These are phyloP conservation scores for Neocucurbitaria cava DNA, from an alignment of 2,329 filamentous ascomycete genomes.

Conservation along the genomic window DNA sequence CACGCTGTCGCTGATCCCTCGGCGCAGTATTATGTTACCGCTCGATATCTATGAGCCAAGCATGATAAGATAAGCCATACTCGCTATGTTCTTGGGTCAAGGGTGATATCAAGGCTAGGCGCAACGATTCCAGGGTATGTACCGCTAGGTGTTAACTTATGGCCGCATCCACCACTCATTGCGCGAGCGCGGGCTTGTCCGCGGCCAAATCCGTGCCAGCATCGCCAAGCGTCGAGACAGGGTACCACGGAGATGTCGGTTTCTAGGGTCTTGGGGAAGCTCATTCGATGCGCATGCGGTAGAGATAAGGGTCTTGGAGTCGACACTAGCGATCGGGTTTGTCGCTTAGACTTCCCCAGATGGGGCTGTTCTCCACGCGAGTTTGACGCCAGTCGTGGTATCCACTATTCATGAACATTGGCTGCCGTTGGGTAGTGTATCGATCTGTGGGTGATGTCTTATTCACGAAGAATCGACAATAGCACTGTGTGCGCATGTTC, in stretches of 20 bases:
- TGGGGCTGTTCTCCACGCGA: slow-evolving; percentile 10
- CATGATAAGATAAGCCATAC: slow-evolving; percentile 16
- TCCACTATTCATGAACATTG: too few species aligned
- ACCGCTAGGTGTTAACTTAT: background rate
- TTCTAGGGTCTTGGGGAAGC: background rate
- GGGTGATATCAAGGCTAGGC: background rate
- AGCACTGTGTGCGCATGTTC: too few species aligned
- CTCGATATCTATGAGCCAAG: slow-evolving; percentile 9
- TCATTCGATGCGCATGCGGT: background rate
- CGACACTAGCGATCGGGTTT: background rate
- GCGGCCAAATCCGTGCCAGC: background rate
- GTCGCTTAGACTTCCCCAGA: slow-evolving; percentile 9
- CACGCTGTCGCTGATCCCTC: background rate
- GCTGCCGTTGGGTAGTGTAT: too few species aligned
- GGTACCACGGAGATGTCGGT: background rate
- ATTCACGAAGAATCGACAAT: too few species aligned
- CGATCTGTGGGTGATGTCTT: background rate
- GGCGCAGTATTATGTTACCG: slow-evolving; percentile 4
- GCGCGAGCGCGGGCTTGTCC: background rate
- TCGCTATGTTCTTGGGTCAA: slow-evolving; percentile 1
- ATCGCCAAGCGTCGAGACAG: background rate
- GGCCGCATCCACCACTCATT: slow-evolving; percentile 6
- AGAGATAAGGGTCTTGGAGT: slow-evolving; percentile 10
- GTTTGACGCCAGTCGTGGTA: background rate
- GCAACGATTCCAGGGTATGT: background rate